These are phyloP conservation scores for Nannochloropsis gaditana DNA, from an alignment of 108 stramenopile genomes.

Conservation along the genomic window DNA sequence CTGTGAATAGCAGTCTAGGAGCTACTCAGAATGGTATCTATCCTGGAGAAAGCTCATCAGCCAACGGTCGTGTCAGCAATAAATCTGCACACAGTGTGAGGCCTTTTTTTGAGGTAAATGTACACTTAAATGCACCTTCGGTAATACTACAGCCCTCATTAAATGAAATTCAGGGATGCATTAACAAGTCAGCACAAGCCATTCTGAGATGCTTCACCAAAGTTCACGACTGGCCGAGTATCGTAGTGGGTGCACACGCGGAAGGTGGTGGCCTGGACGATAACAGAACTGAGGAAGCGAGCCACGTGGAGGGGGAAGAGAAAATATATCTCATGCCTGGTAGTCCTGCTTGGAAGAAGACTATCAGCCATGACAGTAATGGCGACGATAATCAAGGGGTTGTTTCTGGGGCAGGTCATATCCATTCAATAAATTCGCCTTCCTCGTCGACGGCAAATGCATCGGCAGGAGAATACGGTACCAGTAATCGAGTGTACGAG, in stretches of 20 bases:
- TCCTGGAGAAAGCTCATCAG: background rate
- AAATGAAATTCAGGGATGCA: slow-evolving; percentile 78
- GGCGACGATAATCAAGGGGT: background rate
- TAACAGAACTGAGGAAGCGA: too few relatives aligned
- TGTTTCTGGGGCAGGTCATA: background rate
- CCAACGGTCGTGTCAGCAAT: background rate
- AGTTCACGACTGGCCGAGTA: slow-evolving; percentile 62
- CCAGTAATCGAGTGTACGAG: too few relatives aligned
- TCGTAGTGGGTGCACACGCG: background rate
- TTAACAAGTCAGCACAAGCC: slow-evolving; percentile 74
- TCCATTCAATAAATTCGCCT: background rate
- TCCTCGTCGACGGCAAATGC: too few relatives aligned
- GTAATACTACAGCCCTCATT: slow-evolving; percentile 68
- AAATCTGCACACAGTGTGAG: background rate
- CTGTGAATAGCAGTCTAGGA: slow-evolving; percentile 30
- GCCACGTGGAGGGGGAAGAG: background rate
- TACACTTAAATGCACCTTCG: slow-evolving; percentile 67
- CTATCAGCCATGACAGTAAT: background rate
- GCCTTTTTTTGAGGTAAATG: slow-evolving; percentile 82
- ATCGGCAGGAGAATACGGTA: too few relatives aligned
- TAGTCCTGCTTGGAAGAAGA: background rate
- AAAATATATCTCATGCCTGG: background rate
- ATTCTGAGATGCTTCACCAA: slow-evolving; percentile 74
- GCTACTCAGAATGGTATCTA: background rate
- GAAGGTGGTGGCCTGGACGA: background rate